A percentile compares a stretch with the other conserved stretches of the same genome.
These are phyloP conservation scores for Misopates orontium DNA, from an alignment of 257 asterid species.

Conservation along the genomic window DNA sequence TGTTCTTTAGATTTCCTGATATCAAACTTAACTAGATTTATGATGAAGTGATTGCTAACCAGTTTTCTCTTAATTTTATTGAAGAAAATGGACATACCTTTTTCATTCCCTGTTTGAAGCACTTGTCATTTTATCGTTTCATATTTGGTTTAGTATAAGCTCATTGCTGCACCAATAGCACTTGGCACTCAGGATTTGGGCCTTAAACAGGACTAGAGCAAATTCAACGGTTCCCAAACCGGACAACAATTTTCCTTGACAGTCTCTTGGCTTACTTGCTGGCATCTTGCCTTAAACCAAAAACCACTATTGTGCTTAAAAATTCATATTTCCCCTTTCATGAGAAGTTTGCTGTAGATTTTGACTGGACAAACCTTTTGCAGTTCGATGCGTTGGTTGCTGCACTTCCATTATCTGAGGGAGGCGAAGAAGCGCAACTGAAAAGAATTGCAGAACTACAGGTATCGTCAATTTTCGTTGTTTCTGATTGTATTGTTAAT, in stretches of 20 bases:
- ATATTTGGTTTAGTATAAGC: background rate
- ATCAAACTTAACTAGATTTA: background rate
- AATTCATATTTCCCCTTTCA: constrained; percentile 1
- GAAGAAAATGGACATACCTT: background rate
- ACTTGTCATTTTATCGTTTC: background rate
- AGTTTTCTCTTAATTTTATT: background rate
- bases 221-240: background rate
- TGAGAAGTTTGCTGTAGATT: background rate
- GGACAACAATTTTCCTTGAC: background rate
- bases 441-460: constrained; percentile 82
- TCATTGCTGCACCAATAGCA: background rate
- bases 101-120: background rate
- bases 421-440: constrained; percentile 91
- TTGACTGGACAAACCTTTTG: constrained; percentile 6
- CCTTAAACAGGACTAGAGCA: background rate
- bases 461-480: constrained; percentile 35
- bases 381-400: constrained; percentile 89
- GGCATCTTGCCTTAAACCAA: background rate
- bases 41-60: background rate
- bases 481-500: background rate
- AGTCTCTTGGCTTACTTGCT: constrained; percentile 1
- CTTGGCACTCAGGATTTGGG: background rate
- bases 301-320: constrained; percentile 15
- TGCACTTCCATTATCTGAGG: constrained; percentile 85
- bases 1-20: background rate